Evolutionary conservation across 2,329 filamentous ascomycete species (phyloP).

Genomic region (Moelleriella libera): DNA sequence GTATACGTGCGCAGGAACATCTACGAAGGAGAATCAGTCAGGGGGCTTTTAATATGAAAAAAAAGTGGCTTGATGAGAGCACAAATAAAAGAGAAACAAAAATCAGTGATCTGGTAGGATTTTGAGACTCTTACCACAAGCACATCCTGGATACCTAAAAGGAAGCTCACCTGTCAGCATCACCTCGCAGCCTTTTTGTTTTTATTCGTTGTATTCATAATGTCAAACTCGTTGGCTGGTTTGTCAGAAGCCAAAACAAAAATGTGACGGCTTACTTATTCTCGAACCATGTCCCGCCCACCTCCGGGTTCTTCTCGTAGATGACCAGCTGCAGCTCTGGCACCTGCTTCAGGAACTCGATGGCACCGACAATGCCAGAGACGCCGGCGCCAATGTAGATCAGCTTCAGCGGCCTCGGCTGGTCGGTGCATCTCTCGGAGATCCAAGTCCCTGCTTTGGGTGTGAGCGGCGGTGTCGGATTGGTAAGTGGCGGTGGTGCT

Average conservation of each 20-base stretch:
- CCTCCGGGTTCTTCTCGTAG: conserved; percentile 38
- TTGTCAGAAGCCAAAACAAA: not conserved
- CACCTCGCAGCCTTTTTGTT: no score
- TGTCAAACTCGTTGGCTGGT: not conserved
- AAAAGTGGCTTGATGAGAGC: no score
- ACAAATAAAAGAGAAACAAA: no score
- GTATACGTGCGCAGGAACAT: not conserved
- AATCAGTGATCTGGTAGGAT: conserved; percentile 18
- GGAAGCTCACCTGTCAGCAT: no score
- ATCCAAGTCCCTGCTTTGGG: not conserved
- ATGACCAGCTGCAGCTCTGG: conserved; percentile 24
- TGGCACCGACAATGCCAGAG: not conserved
- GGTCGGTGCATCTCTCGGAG: not conserved
- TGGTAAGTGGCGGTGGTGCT: not conserved
- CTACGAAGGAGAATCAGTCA: not conserved
- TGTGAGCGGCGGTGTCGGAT: not conserved
- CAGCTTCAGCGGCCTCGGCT: not conserved
- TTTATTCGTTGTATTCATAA: no score
- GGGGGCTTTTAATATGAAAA: not conserved
- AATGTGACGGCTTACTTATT: conserved; percentile 14
- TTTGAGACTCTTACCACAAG: conserved; percentile 44
- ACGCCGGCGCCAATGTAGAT: conserved; percentile 2
- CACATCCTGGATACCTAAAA: conserved; percentile 36
- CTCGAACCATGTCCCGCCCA: conserved; percentile 43
- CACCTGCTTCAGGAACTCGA: conserved; percentile 2